Evolutionary conservation across 768 basidiomycete species (phyloP).

Genomic region (Lentinula sp.): DNA sequence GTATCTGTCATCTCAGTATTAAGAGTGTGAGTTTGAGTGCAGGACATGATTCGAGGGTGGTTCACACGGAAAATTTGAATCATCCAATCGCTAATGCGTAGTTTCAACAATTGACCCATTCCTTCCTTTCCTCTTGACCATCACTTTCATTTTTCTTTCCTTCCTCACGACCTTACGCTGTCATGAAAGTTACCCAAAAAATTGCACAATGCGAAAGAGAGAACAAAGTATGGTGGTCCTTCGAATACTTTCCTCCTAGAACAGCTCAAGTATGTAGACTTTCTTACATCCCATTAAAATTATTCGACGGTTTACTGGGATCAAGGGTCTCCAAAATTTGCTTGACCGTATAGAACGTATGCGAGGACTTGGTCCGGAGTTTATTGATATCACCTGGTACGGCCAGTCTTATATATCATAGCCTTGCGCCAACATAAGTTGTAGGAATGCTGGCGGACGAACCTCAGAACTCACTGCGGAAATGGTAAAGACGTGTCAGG

Average conservation of each 20-base stretch:
- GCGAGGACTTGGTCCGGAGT: constrained; percentile 91
- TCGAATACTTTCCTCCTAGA: constrained; percentile 96
- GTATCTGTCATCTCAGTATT: no score
- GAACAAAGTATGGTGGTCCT: constrained; percentile 94
- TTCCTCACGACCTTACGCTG: constrained; percentile 15
- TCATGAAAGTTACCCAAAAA: constrained; percentile 95
- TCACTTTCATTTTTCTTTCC: constrained; percentile 12
- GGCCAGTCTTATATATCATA: not conserved
- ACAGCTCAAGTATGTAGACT: constrained; percentile 73
- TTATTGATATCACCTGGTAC: constrained; percentile 97
- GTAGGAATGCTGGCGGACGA: constrained; percentile 93
- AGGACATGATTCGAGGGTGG: no score
- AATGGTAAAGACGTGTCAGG: constrained; percentile 92
- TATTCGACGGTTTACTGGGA: not conserved
- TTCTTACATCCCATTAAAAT: not conserved
- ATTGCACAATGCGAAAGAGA: constrained; percentile 81
- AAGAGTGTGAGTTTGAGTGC: no score
- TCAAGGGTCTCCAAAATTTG: constrained; percentile 87
- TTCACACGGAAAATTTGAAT: not conserved
- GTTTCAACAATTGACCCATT: not conserved
- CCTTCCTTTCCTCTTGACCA: not conserved
- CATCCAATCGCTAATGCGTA: not conserved
- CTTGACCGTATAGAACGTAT: constrained; percentile 98
- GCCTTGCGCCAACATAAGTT: not conserved
- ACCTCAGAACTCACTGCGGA: constrained; percentile 93